phyloP scores from a whole-genome alignment of 2,329 filamentous ascomycete genomes.

The Stachybotrys elegans region DNA sequence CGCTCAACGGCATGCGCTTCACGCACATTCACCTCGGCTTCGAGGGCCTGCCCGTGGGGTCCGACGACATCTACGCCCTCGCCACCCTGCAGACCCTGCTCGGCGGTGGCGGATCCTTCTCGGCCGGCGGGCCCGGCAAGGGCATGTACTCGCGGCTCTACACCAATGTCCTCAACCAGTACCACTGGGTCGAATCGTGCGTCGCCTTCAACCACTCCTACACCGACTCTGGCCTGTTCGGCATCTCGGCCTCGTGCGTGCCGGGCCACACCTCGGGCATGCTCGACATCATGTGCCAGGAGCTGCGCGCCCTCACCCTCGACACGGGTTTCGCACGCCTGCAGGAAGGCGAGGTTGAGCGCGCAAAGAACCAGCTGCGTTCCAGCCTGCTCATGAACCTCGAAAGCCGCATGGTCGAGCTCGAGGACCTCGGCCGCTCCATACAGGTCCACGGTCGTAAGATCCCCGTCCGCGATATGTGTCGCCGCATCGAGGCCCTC shows the following conservation, averaged over 20 bases:
- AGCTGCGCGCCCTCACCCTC: slow-evolving; percentile 72
- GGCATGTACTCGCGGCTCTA: slow-evolving; percentile 98
- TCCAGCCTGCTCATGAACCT: slow-evolving; percentile 94
- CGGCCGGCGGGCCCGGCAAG: slow-evolving; percentile 92
- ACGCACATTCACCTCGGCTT: slow-evolving; percentile 95
- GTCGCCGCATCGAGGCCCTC: slow-evolving; percentile 73
- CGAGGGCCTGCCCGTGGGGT: slow-evolving; percentile 85
- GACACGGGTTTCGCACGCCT: slow-evolving; percentile 71
- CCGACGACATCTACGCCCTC: slow-evolving; percentile 91
- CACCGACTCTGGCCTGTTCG: slow-evolving; percentile 91
- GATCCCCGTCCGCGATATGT: slow-evolving; percentile 91
- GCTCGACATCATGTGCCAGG: slow-evolving; percentile 93
- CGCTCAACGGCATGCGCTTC: slow-evolving; percentile 72
- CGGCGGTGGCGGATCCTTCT: slow-evolving; percentile 93
- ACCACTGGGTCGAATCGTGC: slow-evolving; percentile 95
- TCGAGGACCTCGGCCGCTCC: slow-evolving; percentile 91
- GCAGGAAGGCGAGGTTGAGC: slow-evolving; percentile 71
- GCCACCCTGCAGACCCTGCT: slow-evolving; percentile 94
- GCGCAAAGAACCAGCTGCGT: slow-evolving; percentile 95
- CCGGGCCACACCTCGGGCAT: slow-evolving; percentile 74
- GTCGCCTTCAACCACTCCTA: slow-evolving; percentile 97
- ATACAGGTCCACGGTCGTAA: slow-evolving; percentile 96
- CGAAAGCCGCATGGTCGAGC: slow-evolving; percentile 92
- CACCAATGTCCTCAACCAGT: slow-evolving; percentile 95
- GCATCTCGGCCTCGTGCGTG: slow-evolving; percentile 81